A percentile compares a stretch with the other conserved stretches of the same genome.
Conservation (phyloP, 345 rosid species). For the Gynandropsis gynandra region DNA sequence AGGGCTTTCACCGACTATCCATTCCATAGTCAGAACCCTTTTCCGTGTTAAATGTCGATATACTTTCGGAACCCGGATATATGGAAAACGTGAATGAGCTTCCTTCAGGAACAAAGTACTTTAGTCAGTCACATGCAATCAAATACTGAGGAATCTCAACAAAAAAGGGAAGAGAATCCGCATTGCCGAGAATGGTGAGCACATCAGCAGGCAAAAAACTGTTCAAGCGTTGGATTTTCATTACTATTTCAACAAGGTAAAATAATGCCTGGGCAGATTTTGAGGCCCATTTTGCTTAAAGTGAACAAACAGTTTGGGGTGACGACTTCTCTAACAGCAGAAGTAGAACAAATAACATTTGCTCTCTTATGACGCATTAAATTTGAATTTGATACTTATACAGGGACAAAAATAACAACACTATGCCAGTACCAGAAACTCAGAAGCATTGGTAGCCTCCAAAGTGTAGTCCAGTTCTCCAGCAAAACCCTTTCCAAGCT, state of each 20-base stretch:
- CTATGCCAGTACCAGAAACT: conserved; percentile 55
- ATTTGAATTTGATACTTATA: not conserved
- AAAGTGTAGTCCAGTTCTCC: conserved; percentile 82
- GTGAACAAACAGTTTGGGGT: not conserved
- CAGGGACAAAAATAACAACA: conserved; percentile 2
- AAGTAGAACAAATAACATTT: conserved; percentile 4
- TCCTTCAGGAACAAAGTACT: conserved; percentile 47
- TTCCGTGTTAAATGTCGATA: conserved; percentile 51
- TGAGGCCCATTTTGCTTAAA: conserved; percentile 4
- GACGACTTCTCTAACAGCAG: conserved; percentile 11
- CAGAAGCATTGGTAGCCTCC: conserved; percentile 84
- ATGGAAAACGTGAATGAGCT: conserved; percentile 55
- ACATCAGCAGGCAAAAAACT: not conserved
- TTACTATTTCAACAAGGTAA: conserved; percentile 9
- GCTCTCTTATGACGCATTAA: not conserved
- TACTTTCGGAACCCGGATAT: conserved; percentile 69
- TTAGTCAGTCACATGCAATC: conserved; percentile 20
- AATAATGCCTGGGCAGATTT: not conserved
- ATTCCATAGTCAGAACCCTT: conserved; percentile 94
- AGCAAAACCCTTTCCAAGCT: conserved; percentile 89
- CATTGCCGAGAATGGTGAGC: conserved; percentile 1
- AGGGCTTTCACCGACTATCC: conserved; percentile 91
- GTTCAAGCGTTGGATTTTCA: not conserved
- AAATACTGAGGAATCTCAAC: not conserved
- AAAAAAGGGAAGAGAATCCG: not conserved